Conservation (phyloP, 2,329 filamentous ascomycete genomes). For the Hymenoscyphus fraxineus region DNA sequence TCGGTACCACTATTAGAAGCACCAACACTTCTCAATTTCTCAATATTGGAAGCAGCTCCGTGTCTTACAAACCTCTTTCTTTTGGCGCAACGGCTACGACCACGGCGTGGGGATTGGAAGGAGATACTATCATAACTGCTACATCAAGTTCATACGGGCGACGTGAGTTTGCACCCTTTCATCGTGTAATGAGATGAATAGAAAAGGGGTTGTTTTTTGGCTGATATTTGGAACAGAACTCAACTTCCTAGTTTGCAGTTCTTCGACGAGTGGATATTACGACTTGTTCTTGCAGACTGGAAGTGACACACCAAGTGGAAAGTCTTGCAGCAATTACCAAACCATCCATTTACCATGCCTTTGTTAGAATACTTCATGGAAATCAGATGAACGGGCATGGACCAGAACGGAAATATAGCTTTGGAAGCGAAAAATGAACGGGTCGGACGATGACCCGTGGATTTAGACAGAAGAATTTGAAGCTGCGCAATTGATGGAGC, state of each 20-base stretch:
- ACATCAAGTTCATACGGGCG: constrained; percentile 43
- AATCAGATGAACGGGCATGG: background rate
- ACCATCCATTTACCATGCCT: constrained; percentile 46
- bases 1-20: constrained; percentile 47
- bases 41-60: constrained; percentile 43
- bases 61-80: constrained; percentile 50
- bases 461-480: too few species aligned
- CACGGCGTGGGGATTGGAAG: constrained; percentile 48
- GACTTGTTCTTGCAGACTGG: constrained; percentile 52
- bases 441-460: too few species aligned
- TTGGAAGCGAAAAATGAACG: too few species aligned
- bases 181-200: background rate
- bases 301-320: constrained; percentile 45
- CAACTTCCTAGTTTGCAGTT: constrained; percentile 49
- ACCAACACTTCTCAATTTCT: constrained; percentile 46
- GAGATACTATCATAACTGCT: constrained; percentile 46
- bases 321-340: constrained; percentile 52
- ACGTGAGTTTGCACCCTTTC: constrained; percentile 23
- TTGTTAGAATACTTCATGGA: constrained; percentile 11
- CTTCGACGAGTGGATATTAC: constrained; percentile 41
- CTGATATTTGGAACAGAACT: constrained; percentile 36
- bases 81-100: constrained; percentile 42
- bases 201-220: background rate
- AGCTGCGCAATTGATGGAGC: too few species aligned
- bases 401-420: too few species aligned